Evolutionary conservation across 2,329 filamentous ascomycete species (phyloP).

Genomic region (Clonostachys rhizophaga): DNA sequence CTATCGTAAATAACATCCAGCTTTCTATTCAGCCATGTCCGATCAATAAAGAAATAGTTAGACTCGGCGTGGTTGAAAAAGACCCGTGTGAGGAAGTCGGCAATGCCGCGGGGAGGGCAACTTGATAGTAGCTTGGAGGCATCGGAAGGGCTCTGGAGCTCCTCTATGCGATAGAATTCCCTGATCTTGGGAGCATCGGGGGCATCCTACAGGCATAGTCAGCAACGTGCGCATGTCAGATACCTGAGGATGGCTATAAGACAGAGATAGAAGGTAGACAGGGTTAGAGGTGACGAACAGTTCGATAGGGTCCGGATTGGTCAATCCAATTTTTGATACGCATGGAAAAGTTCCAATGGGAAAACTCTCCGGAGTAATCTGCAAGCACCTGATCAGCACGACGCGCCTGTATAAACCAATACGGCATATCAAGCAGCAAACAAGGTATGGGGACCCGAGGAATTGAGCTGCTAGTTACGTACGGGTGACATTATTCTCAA

Average conservation of each 20-base stretch:
- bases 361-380: conserved; percentile 49
- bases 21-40: conserved; percentile 32
- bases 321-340: conserved; percentile 44
- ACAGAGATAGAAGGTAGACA: not conserved
- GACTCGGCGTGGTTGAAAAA: conserved; percentile 43
- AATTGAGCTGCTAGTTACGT: conserved; percentile 5
- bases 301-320: conserved; percentile 12
- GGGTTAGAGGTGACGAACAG: not conserved
- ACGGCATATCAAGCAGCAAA: not conserved
- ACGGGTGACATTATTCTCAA: conserved; percentile 35
- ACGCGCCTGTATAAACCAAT: too few species aligned
- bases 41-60: conserved; percentile 43
- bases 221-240: not conserved
- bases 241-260: not conserved
- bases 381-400: not conserved
- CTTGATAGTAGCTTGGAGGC: conserved; percentile 4
- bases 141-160: conserved; percentile 33
- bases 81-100: conserved; percentile 37
- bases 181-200: conserved; percentile 21
- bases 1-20: conserved; percentile 35
- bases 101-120: conserved; percentile 39
- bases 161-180: conserved; percentile 38
- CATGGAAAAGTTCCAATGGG: conserved; percentile 49
- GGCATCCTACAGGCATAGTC: not conserved
- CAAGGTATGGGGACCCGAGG: not conserved